Evolutionary conservation across 108 stramenopile genomes (phyloP).

Genomic region (Heterococcus sp.): DNA sequence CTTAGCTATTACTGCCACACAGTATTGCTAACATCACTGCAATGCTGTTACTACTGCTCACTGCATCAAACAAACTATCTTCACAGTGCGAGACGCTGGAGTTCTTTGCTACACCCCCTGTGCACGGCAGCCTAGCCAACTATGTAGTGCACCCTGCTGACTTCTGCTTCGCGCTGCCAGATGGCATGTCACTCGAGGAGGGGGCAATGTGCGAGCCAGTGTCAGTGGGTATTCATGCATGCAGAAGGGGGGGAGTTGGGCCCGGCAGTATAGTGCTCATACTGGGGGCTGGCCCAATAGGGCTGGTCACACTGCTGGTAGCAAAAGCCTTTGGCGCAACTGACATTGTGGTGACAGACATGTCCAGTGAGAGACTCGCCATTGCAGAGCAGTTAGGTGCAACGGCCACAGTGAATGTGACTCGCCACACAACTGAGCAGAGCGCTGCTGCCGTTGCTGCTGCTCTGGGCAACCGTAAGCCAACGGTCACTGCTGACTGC

Average conservation of each 20-base stretch:
- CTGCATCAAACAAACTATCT: no score
- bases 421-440: slow-evolving; percentile 8
- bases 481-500: slow-evolving; percentile 48
- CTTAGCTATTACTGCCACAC: no score
- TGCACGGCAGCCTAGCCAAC: slow-evolving; percentile 49
- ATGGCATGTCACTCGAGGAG: slow-evolving; percentile 39
- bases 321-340: slow-evolving; percentile 46
- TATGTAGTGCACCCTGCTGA: slow-evolving; percentile 50
- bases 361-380: slow-evolving; percentile 30
- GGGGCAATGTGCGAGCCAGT: slow-evolving; percentile 57
- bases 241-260: slow-evolving; percentile 30
- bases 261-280: slow-evolving; percentile 22
- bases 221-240: slow-evolving; percentile 51
- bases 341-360: slow-evolving; percentile 23
- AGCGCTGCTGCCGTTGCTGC: slow-evolving; percentile 4
- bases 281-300: slow-evolving; percentile 48
- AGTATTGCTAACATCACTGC: no score
- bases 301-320: slow-evolving; percentile 39
- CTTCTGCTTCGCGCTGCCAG: slow-evolving; percentile 48
- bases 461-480: slow-evolving; percentile 4
- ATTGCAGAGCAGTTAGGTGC: slow-evolving; percentile 29
- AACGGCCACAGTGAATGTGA: slow-evolving; percentile 12
- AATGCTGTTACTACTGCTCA: no score
- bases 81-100: slow-evolving; percentile 45
- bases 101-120: slow-evolving; percentile 53